Percentiles rank a stretch among this genome's conserved stretches.
These are phyloP conservation scores for Aspergillus calidoustus DNA, from an alignment of 2,329 filamentous ascomycete genomes.

Conservation along the genomic window DNA sequence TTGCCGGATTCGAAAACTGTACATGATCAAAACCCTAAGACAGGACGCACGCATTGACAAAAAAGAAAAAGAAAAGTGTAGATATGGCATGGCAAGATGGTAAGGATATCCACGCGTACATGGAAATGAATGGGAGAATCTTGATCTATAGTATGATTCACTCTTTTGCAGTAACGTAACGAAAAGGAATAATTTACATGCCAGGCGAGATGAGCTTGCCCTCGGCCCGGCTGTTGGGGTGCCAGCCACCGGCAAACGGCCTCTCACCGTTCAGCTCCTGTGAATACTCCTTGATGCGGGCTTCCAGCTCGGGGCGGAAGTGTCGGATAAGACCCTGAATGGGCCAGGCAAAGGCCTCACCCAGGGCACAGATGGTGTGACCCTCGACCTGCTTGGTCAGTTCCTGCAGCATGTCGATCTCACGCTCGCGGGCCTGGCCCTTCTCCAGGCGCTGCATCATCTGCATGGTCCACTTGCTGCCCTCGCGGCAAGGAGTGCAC, in stretches of 20 bases:
- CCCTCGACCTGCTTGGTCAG: slow-evolving; percentile 99
- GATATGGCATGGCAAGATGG: background rate
- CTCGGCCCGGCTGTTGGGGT: slow-evolving; percentile 72
- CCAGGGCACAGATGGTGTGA: slow-evolving; percentile 96
- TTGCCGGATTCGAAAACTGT: slow-evolving; percentile 15
- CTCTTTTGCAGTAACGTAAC: slow-evolving; percentile 3
- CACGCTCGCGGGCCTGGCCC: slow-evolving; percentile 82
- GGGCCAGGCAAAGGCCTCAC: slow-evolving; percentile 98
- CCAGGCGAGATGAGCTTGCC: slow-evolving; percentile 87
- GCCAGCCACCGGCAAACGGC: slow-evolving; percentile 86
- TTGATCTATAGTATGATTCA: slow-evolving; percentile 4
- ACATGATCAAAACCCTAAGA: slow-evolving; percentile 15
- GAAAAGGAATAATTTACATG: slow-evolving; percentile 69
- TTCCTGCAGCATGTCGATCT: slow-evolving; percentile 99
- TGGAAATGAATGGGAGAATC: background rate
- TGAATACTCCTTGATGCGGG: slow-evolving; percentile 81
- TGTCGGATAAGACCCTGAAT: slow-evolving; percentile 97
- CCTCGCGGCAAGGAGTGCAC: slow-evolving; percentile 99
- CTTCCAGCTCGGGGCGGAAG: slow-evolving; percentile 95
- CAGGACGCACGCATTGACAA: background rate
- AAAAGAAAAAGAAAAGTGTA: background rate
- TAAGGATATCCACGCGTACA: background rate
- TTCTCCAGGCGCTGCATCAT: slow-evolving; percentile 97
- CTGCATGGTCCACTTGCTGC: slow-evolving; percentile 98
- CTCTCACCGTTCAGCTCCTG: slow-evolving; percentile 69